Conservation (phyloP, 2,329 filamentous ascomycete genomes). For the Aspergillus oerlinghausenensis region DNA sequence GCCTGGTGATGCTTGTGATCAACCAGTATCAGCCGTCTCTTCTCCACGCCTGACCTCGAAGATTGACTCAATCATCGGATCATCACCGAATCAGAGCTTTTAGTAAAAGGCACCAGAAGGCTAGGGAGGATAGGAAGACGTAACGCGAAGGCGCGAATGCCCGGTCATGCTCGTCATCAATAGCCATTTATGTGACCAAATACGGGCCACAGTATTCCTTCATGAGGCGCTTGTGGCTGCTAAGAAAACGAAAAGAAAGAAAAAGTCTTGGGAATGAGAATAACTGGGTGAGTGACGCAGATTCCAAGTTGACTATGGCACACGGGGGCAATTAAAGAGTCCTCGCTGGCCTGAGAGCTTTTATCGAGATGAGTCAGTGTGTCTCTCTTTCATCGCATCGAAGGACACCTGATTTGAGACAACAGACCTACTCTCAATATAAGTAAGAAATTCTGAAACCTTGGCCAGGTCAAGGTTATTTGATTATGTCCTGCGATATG, state of each 20-base stretch:
- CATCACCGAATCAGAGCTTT: not conserved
- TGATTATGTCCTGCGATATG: not conserved
- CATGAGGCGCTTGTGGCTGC: not conserved
- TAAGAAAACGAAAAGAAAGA: not conserved
- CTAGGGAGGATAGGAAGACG: not conserved
- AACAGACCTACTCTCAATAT: not conserved
- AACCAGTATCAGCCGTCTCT: not conserved
- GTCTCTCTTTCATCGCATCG: not conserved
- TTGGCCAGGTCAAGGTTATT: not conserved
- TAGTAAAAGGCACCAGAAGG: not conserved
- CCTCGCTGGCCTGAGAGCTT: not conserved
- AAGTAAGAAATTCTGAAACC: not conserved
- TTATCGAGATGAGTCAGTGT: not conserved
- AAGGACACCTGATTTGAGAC: not conserved
- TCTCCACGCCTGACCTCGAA: not conserved
- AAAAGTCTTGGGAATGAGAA: not conserved
- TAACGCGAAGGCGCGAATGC: not conserved
- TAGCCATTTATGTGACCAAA: not conserved
- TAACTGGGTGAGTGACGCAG: not conserved
- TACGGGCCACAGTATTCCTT: not conserved
- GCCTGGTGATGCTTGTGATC: conserved; percentile 5
- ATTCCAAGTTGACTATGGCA: not conserved
- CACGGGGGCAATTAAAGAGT: not conserved
- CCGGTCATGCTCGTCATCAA: not conserved
- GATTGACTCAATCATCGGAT: not conserved